Conservation (phyloP, 2,329 filamentous ascomycete genomes). For the Cladosporium sp. region DNA sequence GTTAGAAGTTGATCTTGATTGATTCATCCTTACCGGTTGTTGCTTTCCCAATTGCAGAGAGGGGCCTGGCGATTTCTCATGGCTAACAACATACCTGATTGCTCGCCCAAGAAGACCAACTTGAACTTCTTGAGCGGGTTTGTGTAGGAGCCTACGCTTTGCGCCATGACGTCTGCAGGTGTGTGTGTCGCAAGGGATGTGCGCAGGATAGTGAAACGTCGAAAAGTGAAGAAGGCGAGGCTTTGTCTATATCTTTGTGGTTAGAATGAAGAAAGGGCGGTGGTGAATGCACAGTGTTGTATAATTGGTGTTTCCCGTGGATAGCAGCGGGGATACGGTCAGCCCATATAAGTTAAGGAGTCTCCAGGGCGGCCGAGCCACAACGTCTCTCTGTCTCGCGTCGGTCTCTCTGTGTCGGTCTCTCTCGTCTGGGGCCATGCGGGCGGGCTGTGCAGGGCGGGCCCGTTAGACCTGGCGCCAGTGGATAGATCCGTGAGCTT, state of each 20-base stretch:
- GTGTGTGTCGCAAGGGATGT: not conserved
- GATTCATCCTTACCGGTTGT: too few species aligned
- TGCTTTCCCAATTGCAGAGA: too few species aligned
- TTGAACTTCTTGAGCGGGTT: conserved; percentile 99
- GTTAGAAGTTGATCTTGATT: too few species aligned
- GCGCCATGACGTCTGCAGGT: conserved; percentile 64
- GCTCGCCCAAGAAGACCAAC: conserved; percentile 97
- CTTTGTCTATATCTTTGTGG: too few species aligned
- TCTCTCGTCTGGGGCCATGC: not conserved
- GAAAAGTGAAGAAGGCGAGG: not conserved
- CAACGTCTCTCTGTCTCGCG: not conserved
- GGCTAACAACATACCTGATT: conserved; percentile 75
- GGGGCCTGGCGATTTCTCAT: too few species aligned
- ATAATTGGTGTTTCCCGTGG: not conserved
- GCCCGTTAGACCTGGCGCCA: too few species aligned
- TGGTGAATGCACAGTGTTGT: not conserved
- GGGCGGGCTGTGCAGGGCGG: too few species aligned
- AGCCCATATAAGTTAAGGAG: not conserved
- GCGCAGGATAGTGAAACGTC: not conserved
- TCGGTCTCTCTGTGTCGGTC: not conserved
- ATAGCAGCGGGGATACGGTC: not conserved
- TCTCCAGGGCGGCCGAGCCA: not conserved
- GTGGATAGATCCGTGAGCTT: conserved; percentile 2
- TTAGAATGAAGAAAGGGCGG: not conserved
- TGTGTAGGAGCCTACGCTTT: conserved; percentile 81